Conservation (phyloP, 208 protist species). For the Acanthamoeba rhysodes region DNA sequence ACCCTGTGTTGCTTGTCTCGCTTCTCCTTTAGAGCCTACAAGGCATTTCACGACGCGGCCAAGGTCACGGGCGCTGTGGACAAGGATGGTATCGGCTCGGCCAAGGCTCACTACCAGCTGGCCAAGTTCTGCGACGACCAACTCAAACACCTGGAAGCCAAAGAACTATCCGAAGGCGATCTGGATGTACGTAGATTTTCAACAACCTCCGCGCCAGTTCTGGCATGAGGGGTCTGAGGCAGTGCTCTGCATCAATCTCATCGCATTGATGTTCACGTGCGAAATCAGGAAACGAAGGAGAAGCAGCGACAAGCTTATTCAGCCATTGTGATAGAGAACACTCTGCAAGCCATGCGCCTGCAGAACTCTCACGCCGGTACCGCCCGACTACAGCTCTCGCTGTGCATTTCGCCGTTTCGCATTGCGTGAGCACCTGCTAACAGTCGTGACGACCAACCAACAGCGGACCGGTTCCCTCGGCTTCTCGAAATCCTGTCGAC, state of each 20-base stretch:
- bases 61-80: not conserved
- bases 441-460: not conserved
- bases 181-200: constrained; percentile 10
- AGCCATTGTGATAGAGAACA: constrained; percentile 77
- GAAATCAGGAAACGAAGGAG: constrained; percentile 62
- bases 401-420: not conserved
- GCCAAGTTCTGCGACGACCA: constrained; percentile 87
- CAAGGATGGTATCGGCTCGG: not conserved
- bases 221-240: no score
- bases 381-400: no score
- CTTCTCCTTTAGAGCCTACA: not conserved
- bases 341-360: constrained; percentile 81
- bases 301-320: constrained; percentile 53
- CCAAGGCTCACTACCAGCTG: constrained; percentile 86
- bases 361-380: constrained; percentile 61
- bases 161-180: not conserved
- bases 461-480: constrained; percentile 86
- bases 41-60: constrained; percentile 72
- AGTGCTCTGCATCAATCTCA: no score
- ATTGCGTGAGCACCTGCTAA: not conserved
- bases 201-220: not conserved
- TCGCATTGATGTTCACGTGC: not conserved
- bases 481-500: constrained; percentile 86
- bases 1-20: not conserved
- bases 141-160: constrained; percentile 78